A percentile compares a stretch with the other conserved stretches of the same genome.
phyloP scores from a whole-genome alignment of 331 rosid genomes.

The Pyrus hybrid region DNA sequence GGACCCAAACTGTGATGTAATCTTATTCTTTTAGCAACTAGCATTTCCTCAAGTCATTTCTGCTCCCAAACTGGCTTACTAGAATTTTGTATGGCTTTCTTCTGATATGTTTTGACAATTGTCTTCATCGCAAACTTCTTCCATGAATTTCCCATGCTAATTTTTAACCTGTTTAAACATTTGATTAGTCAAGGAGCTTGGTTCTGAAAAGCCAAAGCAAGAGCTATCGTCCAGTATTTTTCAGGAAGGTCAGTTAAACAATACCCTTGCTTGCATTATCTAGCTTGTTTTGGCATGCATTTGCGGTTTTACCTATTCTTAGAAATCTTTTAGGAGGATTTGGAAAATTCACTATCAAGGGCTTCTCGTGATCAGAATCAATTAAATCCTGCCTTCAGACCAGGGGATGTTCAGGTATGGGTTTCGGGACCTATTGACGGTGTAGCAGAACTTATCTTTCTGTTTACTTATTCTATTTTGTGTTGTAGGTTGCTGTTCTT shows the following conservation, averaged over 20 bases:
- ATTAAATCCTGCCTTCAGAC: slow-evolving; percentile 51
- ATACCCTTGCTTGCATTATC: slow-evolving; percentile 5
- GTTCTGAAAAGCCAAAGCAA: slow-evolving; percentile 62
- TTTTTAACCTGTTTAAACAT: slow-evolving; percentile 2
- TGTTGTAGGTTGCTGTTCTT: slow-evolving; percentile 67
- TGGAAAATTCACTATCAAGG: slow-evolving; percentile 55
- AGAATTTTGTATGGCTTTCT: background rate
- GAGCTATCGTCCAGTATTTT: slow-evolving; percentile 88
- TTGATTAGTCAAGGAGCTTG: slow-evolving; percentile 70
- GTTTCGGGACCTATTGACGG: background rate
- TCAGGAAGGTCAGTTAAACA: slow-evolving; percentile 62
- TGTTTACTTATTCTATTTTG: slow-evolving; percentile 6
- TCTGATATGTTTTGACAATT: background rate
- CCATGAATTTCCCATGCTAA: slow-evolving; percentile 7
- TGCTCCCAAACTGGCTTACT: slow-evolving; percentile 6
- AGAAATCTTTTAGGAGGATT: slow-evolving; percentile 62
- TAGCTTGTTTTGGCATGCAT: slow-evolving; percentile 1
- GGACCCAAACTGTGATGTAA: background rate
- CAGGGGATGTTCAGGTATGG: slow-evolving; percentile 75
- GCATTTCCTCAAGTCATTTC: background rate
- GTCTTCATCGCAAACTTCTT: background rate
- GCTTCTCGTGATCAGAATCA: slow-evolving; percentile 64
- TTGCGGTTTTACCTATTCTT: background rate
- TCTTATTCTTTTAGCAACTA: background rate
- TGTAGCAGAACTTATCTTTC: slow-evolving; percentile 1